Evolutionary conservation across 192 early-diverging fungal species (phyloP), one percentile per base, ranked within the genome.

Genomic region (Backusella macrospora): DNA sequence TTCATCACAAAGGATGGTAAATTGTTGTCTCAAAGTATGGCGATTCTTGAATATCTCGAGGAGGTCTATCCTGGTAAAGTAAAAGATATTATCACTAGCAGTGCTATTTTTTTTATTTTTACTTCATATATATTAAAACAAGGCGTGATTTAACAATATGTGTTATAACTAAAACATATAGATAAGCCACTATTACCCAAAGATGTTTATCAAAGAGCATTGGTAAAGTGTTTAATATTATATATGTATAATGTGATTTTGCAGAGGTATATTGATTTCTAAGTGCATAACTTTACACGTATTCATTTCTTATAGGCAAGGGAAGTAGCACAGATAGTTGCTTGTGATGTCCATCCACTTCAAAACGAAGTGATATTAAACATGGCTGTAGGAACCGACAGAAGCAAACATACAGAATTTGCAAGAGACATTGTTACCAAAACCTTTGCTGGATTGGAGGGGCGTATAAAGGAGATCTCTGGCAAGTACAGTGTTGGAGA

Each of bases 21-120:
- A 23, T 71, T 64, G 4, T 59, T 94, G 45, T 81, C 73, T 39
- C 89, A 96, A 84, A 94, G 92, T 6, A 73, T 89, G 21, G 91
- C 94, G 15, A 96, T 98, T 55, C 70, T 95, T 21, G 96, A 98
- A 76, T 94, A 94, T 74, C 81, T 98, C 4, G 96, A 98, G 55
- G 96, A 98, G 73, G 80, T 84, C 13, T 71, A 84, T 46, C 88
- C 64, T 12, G 52, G 52, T 59, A 49, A 49, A 49, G 48, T 49
- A 59, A 26, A 18, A 59, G 10, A 59, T 10, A 26, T 10, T 59
- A 13, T 59, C 21, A 12, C 26, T 59, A 26, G 18, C 12, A 5
- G 9, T 59, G 26, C 26, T 23, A 6, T 23, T 59, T 59, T 8
- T 59, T 59, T 59, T 3, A n/a, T n/a, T 13, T 59, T 26, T 49